phyloP scores from a whole-genome alignment of 352 stramenopile species.

The Pythium brachiatum region DNA sequence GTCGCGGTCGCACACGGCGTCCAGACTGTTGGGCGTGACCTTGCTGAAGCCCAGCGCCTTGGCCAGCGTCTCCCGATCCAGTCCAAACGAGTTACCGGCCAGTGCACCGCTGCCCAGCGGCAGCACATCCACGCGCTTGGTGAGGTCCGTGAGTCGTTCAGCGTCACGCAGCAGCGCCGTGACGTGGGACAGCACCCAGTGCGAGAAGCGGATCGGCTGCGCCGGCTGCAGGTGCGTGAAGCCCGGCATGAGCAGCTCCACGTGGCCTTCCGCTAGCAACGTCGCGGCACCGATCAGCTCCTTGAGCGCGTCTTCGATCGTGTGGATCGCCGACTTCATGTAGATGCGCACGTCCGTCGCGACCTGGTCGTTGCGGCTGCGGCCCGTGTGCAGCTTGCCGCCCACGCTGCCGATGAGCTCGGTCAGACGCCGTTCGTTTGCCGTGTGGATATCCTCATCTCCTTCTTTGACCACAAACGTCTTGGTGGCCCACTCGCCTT shows the following conservation, averaged over 20 bases:
- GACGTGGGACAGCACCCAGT: conserved; percentile 98
- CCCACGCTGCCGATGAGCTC: conserved; percentile 96
- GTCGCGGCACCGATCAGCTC: conserved; percentile 90
- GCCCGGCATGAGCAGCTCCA: conserved; percentile 97
- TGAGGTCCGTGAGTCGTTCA: conserved; percentile 92
- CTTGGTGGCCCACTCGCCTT: conserved; percentile 84
- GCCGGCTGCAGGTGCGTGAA: conserved; percentile 99
- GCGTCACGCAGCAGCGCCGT: conserved; percentile 92
- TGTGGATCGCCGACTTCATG: conserved; percentile 77
- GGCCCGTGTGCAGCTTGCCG: conserved; percentile 97
- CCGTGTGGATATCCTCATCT: conserved; percentile 99
- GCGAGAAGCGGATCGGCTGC: conserved; percentile 97
- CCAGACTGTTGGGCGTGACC: conserved; percentile 95
- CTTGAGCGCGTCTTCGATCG: conserved; percentile 74
- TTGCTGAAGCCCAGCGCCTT: conserved; percentile 93
- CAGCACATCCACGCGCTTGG: conserved; percentile 94
- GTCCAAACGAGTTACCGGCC: conserved; percentile 97
- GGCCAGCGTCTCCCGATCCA: conserved; percentile 94
- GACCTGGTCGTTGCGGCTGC: conserved; percentile 98
- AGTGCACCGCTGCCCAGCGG: conserved; percentile 96
- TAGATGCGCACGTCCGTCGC: conserved; percentile 97
- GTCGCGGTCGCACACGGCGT: conserved; percentile 98
- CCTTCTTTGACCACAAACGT: conserved; percentile 88
- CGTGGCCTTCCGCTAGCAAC: conserved; percentile 87
- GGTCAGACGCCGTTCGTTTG: conserved; percentile 97